Evolutionary conservation across 108 stramenopile genomes (phyloP), one percentile per base, ranked within the genome.

Genomic region (Asterionellopsis glacialis): DNA sequence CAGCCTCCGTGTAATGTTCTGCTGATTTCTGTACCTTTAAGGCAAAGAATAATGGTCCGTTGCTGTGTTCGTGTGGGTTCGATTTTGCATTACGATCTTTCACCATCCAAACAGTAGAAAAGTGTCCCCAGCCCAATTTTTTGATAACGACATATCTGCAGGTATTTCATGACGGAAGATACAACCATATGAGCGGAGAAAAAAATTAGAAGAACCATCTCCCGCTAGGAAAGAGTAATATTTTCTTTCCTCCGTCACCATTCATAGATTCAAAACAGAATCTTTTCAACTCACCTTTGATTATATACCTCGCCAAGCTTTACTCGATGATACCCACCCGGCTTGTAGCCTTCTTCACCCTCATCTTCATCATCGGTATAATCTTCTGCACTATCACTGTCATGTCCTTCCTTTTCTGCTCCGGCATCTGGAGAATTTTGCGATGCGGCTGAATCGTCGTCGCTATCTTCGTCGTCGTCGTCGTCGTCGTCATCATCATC

Each of bases 61-160:
- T 56, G 39, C 72, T 67, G 42, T 58, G 48, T 49, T 33, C 19
- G 9, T n/a, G 1, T 54, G 40, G 33, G 33, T 33, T 41, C 12
- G 57, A 18, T 19, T 53, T 72, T 38, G 63, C 50, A 47, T 79
- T 70, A 16, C 81, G 65, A 63, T 92, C 91, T 44, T 81, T 88
- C 14, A 87, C 92, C 84, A 93, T 90, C 97, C 97, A 97, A 1
- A 97, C 97, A 13, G 98, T 99, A 57, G 96, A 97, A 77, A 99
- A 99, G 78, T 99, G 98, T 9, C 98, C 98, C 98, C 98, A 99
- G 43, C 98, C 98, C 24, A 99, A 74, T 77, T 99, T 99, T 74
- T 96, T 92, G 22, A 97, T 88, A 40, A 98, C 87, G 21, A 91
- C 80, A 63, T 97, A 98, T 65, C 95, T 91, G 59, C 43, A 16